Conservation (phyloP, 108 stramenopile species). For the Seminavis robusta region DNA sequence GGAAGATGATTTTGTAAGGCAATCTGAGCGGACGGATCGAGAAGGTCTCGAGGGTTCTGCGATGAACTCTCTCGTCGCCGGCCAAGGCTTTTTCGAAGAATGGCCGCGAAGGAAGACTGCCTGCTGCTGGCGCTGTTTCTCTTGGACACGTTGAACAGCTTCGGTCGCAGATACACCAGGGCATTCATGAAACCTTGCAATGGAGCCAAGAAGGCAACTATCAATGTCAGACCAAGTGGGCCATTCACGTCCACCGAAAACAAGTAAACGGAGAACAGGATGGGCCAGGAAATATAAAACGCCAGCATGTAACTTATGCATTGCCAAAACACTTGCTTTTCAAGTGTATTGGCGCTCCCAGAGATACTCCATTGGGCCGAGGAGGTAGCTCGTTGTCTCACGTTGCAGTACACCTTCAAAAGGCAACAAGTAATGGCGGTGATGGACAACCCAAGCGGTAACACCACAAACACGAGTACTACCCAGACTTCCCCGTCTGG, state of each 20-base stretch:
- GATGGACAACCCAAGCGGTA: not conserved
- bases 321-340: not conserved
- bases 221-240: not conserved
- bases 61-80: too few species aligned
- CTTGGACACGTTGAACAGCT: not conserved
- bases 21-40: too few species aligned
- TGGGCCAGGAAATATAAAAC: constrained; percentile 10
- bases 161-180: constrained; percentile 36
- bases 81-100: too few species aligned
- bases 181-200: constrained; percentile 44
- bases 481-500: not conserved
- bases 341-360: not conserved
- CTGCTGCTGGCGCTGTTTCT: too few species aligned
- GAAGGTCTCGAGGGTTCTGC: too few species aligned
- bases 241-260: not conserved
- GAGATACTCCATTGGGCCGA: not conserved
- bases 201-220: constrained; percentile 20
- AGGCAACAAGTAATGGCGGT: not conserved
- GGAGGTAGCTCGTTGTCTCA: not conserved
- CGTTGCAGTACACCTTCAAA: not conserved
- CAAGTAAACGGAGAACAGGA: constrained; percentile 1
- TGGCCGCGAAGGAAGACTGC: too few species aligned
- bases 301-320: not conserved
- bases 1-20: too few species aligned
- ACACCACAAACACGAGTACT: not conserved